Conservation (phyloP, 2,329 filamentous ascomycete species). For the Colletotrichum karsti region DNA sequence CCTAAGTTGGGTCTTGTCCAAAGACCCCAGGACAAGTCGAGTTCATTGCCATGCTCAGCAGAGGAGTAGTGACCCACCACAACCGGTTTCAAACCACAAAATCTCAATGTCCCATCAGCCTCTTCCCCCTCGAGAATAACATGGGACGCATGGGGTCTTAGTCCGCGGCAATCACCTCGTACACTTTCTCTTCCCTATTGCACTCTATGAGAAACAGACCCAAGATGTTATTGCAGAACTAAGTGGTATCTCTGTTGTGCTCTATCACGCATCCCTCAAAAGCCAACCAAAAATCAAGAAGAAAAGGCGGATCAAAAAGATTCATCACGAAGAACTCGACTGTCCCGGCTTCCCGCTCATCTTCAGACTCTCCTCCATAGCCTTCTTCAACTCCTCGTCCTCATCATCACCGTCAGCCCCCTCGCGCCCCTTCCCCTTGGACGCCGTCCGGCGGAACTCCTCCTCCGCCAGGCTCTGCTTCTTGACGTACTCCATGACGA, state of each 20-base stretch:
- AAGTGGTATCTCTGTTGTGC: constrained; percentile 25
- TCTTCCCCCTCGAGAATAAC: no score
- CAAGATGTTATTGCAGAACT: not conserved
- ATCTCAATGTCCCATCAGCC: no score
- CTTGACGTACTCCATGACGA: constrained; percentile 80
- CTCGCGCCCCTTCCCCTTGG: constrained; percentile 44
- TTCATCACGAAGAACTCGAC: constrained; percentile 18
- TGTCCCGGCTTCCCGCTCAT: constrained; percentile 37
- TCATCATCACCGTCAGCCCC: constrained; percentile 50
- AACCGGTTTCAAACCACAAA: no score
- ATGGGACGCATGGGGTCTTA: no score
- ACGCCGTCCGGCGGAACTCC: constrained; percentile 49
- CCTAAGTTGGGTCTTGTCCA: no score
- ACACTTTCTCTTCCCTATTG: no score
- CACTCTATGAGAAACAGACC: not conserved
- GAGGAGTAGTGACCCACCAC: no score
- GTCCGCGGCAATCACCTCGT: no score
- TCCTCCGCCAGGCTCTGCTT: constrained; percentile 79
- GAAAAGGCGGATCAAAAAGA: not conserved
- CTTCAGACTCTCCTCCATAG: constrained; percentile 64
- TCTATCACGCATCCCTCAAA: constrained; percentile 3
- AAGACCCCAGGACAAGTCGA: no score
- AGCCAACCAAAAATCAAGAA: not conserved
- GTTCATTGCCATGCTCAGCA: no score
- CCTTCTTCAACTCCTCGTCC: constrained; percentile 64